Evolutionary conservation across 495 filamentous ascomycete species (phyloP), one percentile per base, ranked within the genome.

Genomic region (Penicillium canariense): DNA sequence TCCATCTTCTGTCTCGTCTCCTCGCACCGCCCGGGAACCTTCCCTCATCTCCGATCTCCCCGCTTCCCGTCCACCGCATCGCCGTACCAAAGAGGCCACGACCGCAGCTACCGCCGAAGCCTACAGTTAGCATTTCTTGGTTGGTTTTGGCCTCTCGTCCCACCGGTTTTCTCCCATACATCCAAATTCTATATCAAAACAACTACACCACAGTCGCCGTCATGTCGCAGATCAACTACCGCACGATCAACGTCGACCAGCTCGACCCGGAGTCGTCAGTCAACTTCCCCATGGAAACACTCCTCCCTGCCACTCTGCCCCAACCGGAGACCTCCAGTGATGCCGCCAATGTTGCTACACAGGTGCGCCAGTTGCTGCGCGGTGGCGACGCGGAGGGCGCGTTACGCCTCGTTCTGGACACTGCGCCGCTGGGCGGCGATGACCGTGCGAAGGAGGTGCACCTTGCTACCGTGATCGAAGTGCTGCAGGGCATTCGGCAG

Each of bases 211-310:
- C 12, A 57, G 35, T 38, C 55, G 47, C 60, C 60, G 75, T 52
- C 45, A 87, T 86, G 83, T 72, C 84, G 38, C 72, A 74, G 65
- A 59, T 77, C 65, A 87, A 88, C 79, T 96, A 89, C 85, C 89
- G 91, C 68, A 96, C 90, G 62, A 93, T 96, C 79, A 90, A 96
- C 77, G 85, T 96, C 75, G 91, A 96, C 72, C 81, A 84, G 59
- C 83, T 93, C 50, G 86, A 91, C 72, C 87, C 90, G n/a, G 91
- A 96, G 72, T 88, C 87, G 52, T 77, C 87, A 40, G 74, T 82
- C 67, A 96, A 96, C 80, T 96, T 96, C 77, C 86, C 91, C 65
- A 81, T 87, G 62, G 79, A 85, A 44, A 85, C 90, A 15, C 84
- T 96, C 48, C 83, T 87, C 58, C 87, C 89, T 12, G 73, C 84